Base-by-base conservation (phyloP, 2,329 filamentous ascomycete genomes). In the Sphaceloma murrayae region DNA sequence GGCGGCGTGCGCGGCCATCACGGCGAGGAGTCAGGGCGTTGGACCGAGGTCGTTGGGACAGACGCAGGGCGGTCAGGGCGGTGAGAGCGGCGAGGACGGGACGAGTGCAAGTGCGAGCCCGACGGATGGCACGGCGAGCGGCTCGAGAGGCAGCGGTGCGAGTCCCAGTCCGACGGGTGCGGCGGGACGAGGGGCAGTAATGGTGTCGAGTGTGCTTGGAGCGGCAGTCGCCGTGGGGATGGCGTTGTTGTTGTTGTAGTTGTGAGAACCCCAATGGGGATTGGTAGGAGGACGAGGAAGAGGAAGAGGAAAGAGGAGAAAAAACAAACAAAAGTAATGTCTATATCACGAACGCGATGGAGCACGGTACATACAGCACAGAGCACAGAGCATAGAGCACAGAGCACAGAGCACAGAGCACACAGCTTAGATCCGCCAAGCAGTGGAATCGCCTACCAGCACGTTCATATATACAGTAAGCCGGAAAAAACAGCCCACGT, bases 1-100 rank as follows among this genome's bases (percentile, higher is more conserved):
- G 17, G 27, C 32, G 2, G 42, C 42, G 5, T 45, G 42, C 31
- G 42, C 42, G 21, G 42, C 42, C 9, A 45, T 45, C n/a, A 32
- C 42, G 13, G 30, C 42, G 9, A 24, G 31, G 21, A 34, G 29
- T 13, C 42, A 32, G 10, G 42, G 18, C 7, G 24, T 45, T 11
- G 42, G 42, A 6, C 42, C 42, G 4, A 45, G 31, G 30, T 18
- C 30, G 10, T 17, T 32, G 27, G 21, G 31, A n/a, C n/a, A n/a
- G n/a, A n/a, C n/a, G n/a, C n/a, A n/a, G n/a, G n/a, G n/a, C 11
- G 27, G 22, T 16, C 21, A 16, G 6, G 29, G 16, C 7, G 42
- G 18, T 6, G 9, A 32, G 16, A 32, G 31, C n/a, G 27, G 27
- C 2, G 22, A 26, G 17, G 11, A 13, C 1, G 21, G 29, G 2